phyloP scores from a whole-genome alignment of 2,329 filamentous ascomycete genomes.

The Bipolaris oryzae region DNA sequence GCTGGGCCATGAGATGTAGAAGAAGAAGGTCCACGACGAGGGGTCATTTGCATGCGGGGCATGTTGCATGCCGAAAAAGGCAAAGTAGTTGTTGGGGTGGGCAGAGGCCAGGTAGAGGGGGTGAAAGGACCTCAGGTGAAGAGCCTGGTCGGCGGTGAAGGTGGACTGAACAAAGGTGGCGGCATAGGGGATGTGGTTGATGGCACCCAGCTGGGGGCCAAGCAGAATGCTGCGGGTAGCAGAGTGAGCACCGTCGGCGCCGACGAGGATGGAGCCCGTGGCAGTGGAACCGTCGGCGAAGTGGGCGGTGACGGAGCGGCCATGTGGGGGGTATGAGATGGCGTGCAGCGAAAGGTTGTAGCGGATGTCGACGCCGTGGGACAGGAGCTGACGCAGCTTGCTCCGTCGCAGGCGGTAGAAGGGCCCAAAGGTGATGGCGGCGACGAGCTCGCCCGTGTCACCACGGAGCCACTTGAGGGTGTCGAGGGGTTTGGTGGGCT shows the following conservation, averaged over 20 bases:
- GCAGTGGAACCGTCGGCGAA: slow-evolving; percentile 43
- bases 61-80: slow-evolving; percentile 56
- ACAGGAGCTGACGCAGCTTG: slow-evolving; percentile 43
- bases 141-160: slow-evolving; percentile 52
- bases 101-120: slow-evolving; percentile 52
- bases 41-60: slow-evolving; percentile 47
- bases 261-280: slow-evolving; percentile 43
- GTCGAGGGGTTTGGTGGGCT: slow-evolving; percentile 44
- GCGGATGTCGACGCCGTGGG: slow-evolving; percentile 37
- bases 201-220: slow-evolving; percentile 31
- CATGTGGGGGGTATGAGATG: slow-evolving; percentile 42
- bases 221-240: slow-evolving; percentile 39
- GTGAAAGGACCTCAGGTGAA: slow-evolving; percentile 53
- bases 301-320: slow-evolving; percentile 42
- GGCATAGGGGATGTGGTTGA: slow-evolving; percentile 52
- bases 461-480: slow-evolving; percentile 43
- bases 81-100: slow-evolving; percentile 54
- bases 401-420: slow-evolving; percentile 47
- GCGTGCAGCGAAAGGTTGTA: slow-evolving; percentile 49
- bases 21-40: slow-evolving; percentile 54
- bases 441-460: slow-evolving; percentile 44
- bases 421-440: slow-evolving; percentile 40
- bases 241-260: slow-evolving; percentile 47
- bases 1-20: slow-evolving; percentile 56
- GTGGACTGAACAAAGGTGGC: slow-evolving; percentile 54